Evolutionary conservation across 2,329 filamentous ascomycete genomes (phyloP), one percentile per base, ranked within the genome.

Genomic region (Neopestalotiopsis sp.): DNA sequence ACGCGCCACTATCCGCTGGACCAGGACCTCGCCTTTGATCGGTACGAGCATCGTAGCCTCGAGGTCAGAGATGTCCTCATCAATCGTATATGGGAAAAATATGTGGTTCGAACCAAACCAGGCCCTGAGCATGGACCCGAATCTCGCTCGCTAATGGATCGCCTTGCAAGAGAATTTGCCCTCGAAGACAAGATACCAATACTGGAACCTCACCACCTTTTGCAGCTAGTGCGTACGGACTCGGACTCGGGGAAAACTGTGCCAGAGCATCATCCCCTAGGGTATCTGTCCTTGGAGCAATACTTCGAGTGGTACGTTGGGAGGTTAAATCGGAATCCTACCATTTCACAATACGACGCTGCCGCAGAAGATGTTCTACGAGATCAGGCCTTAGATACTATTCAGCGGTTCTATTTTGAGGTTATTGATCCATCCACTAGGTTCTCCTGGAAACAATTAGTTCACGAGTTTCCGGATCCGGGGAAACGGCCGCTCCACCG

Each of bases 1-100:
- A 32, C 40, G 70, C 45, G 59, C 17, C 76, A 81, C 70, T 81
- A 80, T 63, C 80, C 79, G 24, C 69, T 81, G 5, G 76, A 80
- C 68, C 73, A 76, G n/a, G 70, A 76, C 45, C 73, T 79, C 40
- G 76, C 77, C 49, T 79, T 80, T 69, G 67, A 70, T 32, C 73
- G 74, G n/a, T 81, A 81, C 67, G 74, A 77, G 7, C 79, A 80
- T 68, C 77, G 73, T 40, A 73, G 74, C 4, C 61, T 81, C 7
- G 74, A 72, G 4, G 73, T 71, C 20, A 76, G 77, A 20, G 79
- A 80, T 61, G 69, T 80, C 56, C 69, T 80, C 67, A 73, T 78
- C 58, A 75, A 76, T 66, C 76, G 76, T 7, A 74, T 80, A 45
- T 74, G 79, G 74, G 70, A 74, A 49, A 74, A 78, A n/a, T 72